Evolutionary conservation across 1,284 basidiomycete genomes (phyloP), one percentile per base, ranked within the genome.

Genomic region (Sporisorium graminicola): DNA sequence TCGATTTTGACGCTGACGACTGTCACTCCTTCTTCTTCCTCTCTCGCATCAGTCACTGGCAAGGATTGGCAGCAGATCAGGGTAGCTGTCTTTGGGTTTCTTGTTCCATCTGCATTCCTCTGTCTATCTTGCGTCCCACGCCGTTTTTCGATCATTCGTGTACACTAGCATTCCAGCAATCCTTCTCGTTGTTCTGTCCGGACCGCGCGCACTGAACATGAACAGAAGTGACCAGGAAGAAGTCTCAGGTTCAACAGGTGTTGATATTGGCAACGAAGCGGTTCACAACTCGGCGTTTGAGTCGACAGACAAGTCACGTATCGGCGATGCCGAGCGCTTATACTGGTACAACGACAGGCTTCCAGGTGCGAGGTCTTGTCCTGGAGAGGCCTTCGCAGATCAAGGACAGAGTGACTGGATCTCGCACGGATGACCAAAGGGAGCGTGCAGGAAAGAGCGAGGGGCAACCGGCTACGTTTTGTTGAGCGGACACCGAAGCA

Each of bases 31-130:
- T 7, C 10, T 7, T 50, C 44, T 22, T 22, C 42, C 31, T 40
- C n/a, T 22, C 20, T 40, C 46, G 37, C 35, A 37, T 64, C 57
- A 79, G 74, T 78, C 78, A 10, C 47, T 83, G 40, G 82, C 80
- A 22, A 69, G 82, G 35, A 82, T 83, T 29, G 82, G 82, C 13
- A 81, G 78, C 50, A 74, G 80, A 20, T 80, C 82, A 31, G 75
- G 77, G 12, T 78, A 66, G 50, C 53, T 26, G 3, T 9, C 35
- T 7, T 2, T 13, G 16, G 2, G 7, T 20, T 7, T 2, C 10
- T 35, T 20, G 24, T 37, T 40, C 20, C 18, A 37, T n/a, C 31
- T 52, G 14, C 26, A 6, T 31, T 49, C 49, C 29, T 47, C 54
- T 12, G 10, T 51, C 31, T 35, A 5, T 13, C 4, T 51, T 24